Base-by-base conservation (phyloP, 306 rosid genomes). In the Vigna nakashimae region DNA sequence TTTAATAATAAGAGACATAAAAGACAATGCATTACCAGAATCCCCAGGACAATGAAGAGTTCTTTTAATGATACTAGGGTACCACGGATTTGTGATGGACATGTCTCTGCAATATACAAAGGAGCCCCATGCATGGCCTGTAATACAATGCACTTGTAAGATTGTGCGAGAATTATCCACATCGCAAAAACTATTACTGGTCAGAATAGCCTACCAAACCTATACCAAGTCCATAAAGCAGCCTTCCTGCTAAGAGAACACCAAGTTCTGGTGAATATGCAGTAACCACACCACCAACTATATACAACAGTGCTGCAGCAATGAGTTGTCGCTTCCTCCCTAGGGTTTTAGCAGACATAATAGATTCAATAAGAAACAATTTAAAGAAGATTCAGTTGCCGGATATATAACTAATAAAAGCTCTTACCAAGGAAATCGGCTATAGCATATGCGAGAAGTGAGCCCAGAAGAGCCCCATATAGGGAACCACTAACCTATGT, bases 71-170 rank as follows among this genome's bases (percentile, higher is more conserved):
- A 95, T 62, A 95, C 56, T 74, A 95, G 88, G 84, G 98, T 95
- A 71, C 98, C 98, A 20, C 98, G 97, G 86, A 95, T 92, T 78
- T 86, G 89, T 28, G 98, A 91, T 62, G 98, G 98, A 60, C 92
- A 89, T 38, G 98, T 95, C 89, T 95, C 98, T 30, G 98, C 98
- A 74, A 95, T 95, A 77, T 91, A 95, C 73, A 95, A 87, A 36
- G 98, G 98, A 87, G 98, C 98, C 5, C 98, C 98, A 81, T 92
- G 97, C 98, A 95, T 95, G 82, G 98, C 98, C 98, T 95, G 96
- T 48, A 65, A 84, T 74, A 22, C 55, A 74, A 67, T 68, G 64
- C 7, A 2, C 45, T 6, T 7, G 80, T 83, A 75, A 79, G 75
- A 79, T 71, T 24, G 45, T 53, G 65, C 73, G 60, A 38, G 48